Base-by-base conservation (phyloP, 2,329 filamentous ascomycete species). In the Ascochyta viciae-villosae region DNA sequence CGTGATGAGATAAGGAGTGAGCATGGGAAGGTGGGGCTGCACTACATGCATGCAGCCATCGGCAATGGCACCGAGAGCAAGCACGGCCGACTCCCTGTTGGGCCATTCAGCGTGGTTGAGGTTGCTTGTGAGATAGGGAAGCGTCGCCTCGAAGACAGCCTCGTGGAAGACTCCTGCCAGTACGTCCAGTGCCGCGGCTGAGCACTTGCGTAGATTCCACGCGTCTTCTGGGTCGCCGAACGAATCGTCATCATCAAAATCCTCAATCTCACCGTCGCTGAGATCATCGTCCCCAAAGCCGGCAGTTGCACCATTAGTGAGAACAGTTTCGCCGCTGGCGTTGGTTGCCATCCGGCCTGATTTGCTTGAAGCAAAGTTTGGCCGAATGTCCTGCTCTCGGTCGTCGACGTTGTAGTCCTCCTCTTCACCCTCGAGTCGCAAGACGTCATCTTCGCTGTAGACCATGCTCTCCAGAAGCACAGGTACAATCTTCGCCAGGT, bases 201-300 rank as follows among this genome's bases (percentile, higher is more conserved):
- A 98, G 80, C 95, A 98, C 78, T 99, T 99, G 61, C 95, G 87
- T 49, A 99, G 81, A 50, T 94, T 98, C 95, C 95, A 99, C 66
- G 87, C 86, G 74, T 96, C 92, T 74, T 98, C 95, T 0, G 92
- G 91, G 65, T 93, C 91, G 45, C 81, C 82, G 37, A 83, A 81
- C 60, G 91, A 83, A 56, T 86, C 91, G 42, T 92, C 91, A 43
- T 90, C 90, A 51, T 88, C 85, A 27, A 82, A 81, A 34, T 89
- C 88, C 37, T 89, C 90, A 39, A 96, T 87, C 74, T 97, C 93
- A 34, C 92, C 94, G 60, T 97, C 94, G 67, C 94, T 94, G 6
- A 93, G 77, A 41, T 92, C 89, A 58, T 91, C 90, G 39, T 72
- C 60, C 63, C 47, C 49, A 2, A 68, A 50, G 75, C 50, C 85